These are phyloP conservation scores for Calonectria naviculata DNA, from an alignment of 2,329 filamentous ascomycete species.

Conservation along the genomic window DNA sequence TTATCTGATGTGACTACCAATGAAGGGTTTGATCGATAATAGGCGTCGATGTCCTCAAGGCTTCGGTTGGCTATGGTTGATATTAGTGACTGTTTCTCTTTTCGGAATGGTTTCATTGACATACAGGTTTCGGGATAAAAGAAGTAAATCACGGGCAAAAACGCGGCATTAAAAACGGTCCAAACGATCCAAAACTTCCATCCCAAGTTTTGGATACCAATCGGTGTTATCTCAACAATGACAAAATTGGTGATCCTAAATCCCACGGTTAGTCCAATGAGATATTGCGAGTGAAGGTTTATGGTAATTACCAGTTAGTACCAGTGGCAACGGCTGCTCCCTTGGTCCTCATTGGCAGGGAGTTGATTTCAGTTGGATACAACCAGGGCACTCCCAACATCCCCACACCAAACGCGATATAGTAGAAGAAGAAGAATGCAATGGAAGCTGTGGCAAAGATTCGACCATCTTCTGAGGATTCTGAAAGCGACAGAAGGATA, in stretches of 20 bases:
- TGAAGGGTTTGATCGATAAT: conserved; percentile 49
- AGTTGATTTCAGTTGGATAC: conserved; percentile 50
- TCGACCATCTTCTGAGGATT: not conserved
- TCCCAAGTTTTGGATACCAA: conserved; percentile 54
- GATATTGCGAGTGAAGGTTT: rapidly evolving
- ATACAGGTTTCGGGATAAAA: conserved; percentile 58
- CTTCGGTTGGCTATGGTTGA: conserved; percentile 31
- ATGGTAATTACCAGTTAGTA: conserved; percentile 26
- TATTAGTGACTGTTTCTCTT: conserved; percentile 8
- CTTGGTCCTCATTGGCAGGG: conserved; percentile 45
- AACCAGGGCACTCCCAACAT: conserved; percentile 39
- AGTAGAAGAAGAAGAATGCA: conserved; percentile 32
- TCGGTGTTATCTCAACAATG: conserved; percentile 49
- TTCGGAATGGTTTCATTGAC: not conserved
- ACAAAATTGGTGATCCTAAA: conserved; percentile 39
- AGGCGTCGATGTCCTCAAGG: conserved; percentile 47
- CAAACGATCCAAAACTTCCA: conserved; percentile 66
- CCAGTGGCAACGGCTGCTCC: conserved; percentile 32
- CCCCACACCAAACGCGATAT: conserved; percentile 28
- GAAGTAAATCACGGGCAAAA: conserved; percentile 59
- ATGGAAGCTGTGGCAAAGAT: conserved; percentile 7
- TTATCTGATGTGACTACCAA: conserved; percentile 60
- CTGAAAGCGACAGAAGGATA: conserved; percentile 22
- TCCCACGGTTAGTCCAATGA: not conserved
- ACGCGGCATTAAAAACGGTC: conserved; percentile 58